Evolutionary conservation across 139 green algal species (phyloP).

Genomic region (Auxenochlorella protothecoides): DNA sequence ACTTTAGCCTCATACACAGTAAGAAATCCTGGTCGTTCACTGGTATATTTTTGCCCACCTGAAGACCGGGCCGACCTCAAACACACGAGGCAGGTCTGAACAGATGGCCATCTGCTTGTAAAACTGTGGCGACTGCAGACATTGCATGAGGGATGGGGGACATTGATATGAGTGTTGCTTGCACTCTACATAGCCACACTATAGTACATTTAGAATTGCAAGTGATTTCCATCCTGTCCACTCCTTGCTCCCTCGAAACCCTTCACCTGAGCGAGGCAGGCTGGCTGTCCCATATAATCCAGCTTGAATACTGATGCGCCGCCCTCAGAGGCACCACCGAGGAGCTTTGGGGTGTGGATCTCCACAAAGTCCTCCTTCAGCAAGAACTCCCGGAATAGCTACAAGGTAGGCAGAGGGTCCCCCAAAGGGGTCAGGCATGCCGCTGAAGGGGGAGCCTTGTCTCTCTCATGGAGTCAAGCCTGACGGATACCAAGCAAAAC

Average conservation of each 20-base stretch:
- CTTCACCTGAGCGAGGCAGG: conserved; percentile 79
- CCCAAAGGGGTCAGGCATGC: too few relatives aligned
- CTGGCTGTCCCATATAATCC: conserved; percentile 87
- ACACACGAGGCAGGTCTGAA: conserved; percentile 83
- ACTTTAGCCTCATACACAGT: too few relatives aligned
- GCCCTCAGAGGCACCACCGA: conserved; percentile 76
- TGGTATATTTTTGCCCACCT: conserved; percentile 26
- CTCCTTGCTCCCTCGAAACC: too few relatives aligned
- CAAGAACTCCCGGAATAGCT: conserved; percentile 80
- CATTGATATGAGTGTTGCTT: too few relatives aligned
- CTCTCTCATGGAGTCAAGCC: too few relatives aligned
- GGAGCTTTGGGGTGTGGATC: conserved; percentile 96
- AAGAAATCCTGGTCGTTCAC: background rate
- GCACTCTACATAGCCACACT: too few relatives aligned
- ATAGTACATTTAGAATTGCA: too few relatives aligned
- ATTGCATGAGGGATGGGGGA: too few relatives aligned
- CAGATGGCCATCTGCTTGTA: conserved; percentile 84
- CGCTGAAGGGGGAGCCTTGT: too few relatives aligned
- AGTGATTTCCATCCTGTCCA: too few relatives aligned
- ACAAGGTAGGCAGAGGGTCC: conserved; percentile 1
- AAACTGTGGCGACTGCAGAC: conserved; percentile 16
- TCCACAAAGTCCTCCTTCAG: conserved; percentile 73
- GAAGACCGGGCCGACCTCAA: conserved; percentile 97
- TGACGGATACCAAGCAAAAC: too few relatives aligned
- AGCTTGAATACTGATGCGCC: conserved; percentile 86